Base-by-base conservation (phyloP, 75 land plant genomes). In the Pinus taeda region DNA sequence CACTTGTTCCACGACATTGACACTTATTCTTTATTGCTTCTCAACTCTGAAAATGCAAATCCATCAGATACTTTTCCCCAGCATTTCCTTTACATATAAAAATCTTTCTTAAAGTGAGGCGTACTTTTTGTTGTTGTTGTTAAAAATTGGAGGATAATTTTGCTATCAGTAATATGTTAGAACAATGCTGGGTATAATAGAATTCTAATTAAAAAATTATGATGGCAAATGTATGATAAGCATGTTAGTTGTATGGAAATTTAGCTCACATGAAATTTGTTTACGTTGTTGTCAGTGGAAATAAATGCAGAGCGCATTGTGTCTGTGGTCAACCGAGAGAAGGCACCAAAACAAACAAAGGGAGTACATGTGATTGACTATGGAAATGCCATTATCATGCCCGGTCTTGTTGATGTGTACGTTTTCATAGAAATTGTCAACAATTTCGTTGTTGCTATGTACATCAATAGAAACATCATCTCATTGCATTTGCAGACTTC, bases 361-460 rank as follows among this genome's bases (percentile, higher is more conserved):
- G 79, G 66, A n/a, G 74, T 22, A 7, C 79, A 81, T 69, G 86
- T 91, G 15, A 70, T 95, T 24, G 90, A 97, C 79, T 95, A 89
- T 84, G 92, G 89, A 53, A 88, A 97, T 53, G 96, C 93, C 74
- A 96, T 97, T 59, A 79, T 97, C 71, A 97, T 97, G 99, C 99
- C 99, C 59, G 99, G 99, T 55, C 79, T 97, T 53, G 82, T 97
- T 77, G 99, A 97, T 86, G 96, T 91, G 98, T 97, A 91, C 71
- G 90, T 64, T 58, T 14, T 21, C 57, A 30, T 45, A 49, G 53
- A 12, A 24, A 7, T 21, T 74, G 13, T 66, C 42, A n/a, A 49
- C 59, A 21, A 26, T 55, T 26, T 71, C 36, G 2, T 49, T 80
- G 53, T 69, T 60, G 29, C 75, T 49, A 15, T 69, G 53, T 11